Percentiles rank a stretch among this genome's conserved stretches.
phyloP scores from a whole-genome alignment of 2,329 filamentous ascomycete genomes.

The Sphaerulina populicola region DNA sequence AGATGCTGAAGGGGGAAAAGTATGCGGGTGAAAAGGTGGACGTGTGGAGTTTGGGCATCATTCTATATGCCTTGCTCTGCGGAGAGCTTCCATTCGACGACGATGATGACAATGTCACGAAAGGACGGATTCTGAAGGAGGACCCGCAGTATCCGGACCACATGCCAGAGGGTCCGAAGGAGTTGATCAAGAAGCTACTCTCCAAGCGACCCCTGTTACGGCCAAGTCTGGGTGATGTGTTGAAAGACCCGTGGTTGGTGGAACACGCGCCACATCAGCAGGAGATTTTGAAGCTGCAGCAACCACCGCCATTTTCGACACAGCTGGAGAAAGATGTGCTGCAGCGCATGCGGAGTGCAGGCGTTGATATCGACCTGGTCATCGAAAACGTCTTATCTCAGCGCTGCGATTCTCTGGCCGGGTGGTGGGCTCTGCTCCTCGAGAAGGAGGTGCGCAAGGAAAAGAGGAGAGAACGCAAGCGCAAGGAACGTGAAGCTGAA shows the following conservation, averaged over 20 bases:
- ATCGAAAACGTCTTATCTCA: constrained; percentile 90
- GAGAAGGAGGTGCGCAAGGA: constrained; percentile 93
- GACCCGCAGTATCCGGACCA: constrained; percentile 80
- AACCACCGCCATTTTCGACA: constrained; percentile 75
- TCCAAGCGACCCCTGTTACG: constrained; percentile 82
- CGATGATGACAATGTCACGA: constrained; percentile 84
- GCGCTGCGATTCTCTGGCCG: constrained; percentile 79
- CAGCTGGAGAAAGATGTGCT: constrained; percentile 82
- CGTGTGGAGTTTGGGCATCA: constrained; percentile 84
- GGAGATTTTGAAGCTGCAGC: constrained; percentile 74
- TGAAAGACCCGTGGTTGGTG: constrained; percentile 77
- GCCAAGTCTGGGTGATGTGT: constrained; percentile 73
- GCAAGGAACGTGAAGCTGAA: constrained; percentile 76
- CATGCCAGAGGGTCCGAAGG: constrained; percentile 66
- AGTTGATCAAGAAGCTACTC: constrained; percentile 69
- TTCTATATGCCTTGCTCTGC: constrained; percentile 71
- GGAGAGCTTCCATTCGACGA: constrained; percentile 93
- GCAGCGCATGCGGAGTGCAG: constrained; percentile 84
- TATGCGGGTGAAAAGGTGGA: constrained; percentile 98
- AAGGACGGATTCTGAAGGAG: constrained; percentile 71
- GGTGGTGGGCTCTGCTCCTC: constrained; percentile 91
- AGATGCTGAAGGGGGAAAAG: constrained; percentile 97
- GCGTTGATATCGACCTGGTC: constrained; percentile 86
- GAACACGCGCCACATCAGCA: constrained; percentile 84
- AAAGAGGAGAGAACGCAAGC: constrained; percentile 66